Percentiles rank a stretch among this genome's conserved stretches.
These are phyloP conservation scores for Phytophthora ohioensis DNA, from an alignment of 352 stramenopile genomes.

Conservation along the genomic window DNA sequence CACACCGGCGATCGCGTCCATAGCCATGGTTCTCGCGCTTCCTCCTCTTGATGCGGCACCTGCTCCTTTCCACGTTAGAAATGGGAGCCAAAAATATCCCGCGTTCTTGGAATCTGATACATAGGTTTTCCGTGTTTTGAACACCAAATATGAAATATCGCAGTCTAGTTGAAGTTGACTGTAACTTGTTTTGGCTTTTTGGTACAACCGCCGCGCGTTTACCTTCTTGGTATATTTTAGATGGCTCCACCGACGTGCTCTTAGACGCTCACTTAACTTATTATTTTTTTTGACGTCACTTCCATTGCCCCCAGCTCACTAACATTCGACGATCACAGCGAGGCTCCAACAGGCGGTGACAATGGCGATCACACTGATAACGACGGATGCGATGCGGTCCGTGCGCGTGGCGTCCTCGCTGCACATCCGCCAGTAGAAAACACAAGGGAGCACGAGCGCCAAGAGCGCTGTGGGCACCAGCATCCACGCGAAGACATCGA, in stretches of 20 bases:
- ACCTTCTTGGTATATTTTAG: constrained; percentile 8
- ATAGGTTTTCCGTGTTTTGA: neutral
- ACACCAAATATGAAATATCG: constrained; percentile 17
- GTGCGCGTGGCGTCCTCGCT: constrained; percentile 58
- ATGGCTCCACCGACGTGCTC: neutral
- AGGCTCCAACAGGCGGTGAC: constrained; percentile 63
- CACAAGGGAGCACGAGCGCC: constrained; percentile 64
- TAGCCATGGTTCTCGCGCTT: constrained; percentile 46
- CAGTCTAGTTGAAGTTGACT: constrained; percentile 18
- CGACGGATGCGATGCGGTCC: constrained; percentile 53
- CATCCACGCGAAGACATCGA: constrained; percentile 73
- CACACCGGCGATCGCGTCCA: constrained; percentile 81
- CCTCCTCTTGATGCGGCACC: neutral
- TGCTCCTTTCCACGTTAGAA: constrained; percentile 17
- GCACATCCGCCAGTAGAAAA: constrained; percentile 81
- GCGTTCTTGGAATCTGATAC: neutral
- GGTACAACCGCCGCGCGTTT: neutral
- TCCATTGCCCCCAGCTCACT: constrained; percentile 3
- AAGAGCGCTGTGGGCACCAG: constrained; percentile 69
- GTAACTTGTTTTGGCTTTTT: too few relatives aligned
- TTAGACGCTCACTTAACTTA: constrained; percentile 22
- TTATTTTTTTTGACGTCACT: constrained; percentile 9
- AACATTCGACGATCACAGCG: constrained; percentile 54
- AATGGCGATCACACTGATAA: constrained; percentile 56
- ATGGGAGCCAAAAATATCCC: constrained; percentile 24